Percentiles rank a stretch among this genome's conserved stretches.
These are phyloP conservation scores for Puccinia brachypodii DNA, from an alignment of 1,284 basidiomycete species.

Conservation along the genomic window DNA sequence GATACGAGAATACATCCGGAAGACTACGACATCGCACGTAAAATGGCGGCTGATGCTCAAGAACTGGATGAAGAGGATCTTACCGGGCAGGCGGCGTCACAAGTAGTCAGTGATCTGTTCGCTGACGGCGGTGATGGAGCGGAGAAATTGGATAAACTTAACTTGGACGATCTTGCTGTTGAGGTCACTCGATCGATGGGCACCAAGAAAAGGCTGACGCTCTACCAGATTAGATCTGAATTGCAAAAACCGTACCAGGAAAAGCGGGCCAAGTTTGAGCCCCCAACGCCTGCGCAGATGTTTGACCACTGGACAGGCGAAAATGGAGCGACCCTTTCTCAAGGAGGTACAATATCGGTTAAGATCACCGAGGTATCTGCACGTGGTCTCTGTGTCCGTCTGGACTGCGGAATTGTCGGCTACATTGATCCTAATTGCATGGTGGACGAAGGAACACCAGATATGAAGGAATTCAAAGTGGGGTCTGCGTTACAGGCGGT, in stretches of 20 bases:
- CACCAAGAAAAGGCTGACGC: constrained; percentile 75
- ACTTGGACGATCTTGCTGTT: constrained; percentile 92
- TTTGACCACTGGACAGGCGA: constrained; percentile 96
- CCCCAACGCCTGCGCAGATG: constrained; percentile 75
- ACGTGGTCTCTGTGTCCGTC: constrained; percentile 65
- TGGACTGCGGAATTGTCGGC: constrained; percentile 78
- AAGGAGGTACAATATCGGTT: constrained; percentile 81
- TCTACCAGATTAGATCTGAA: constrained; percentile 85
- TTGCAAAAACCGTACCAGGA: constrained; percentile 84
- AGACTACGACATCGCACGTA: constrained; percentile 95
- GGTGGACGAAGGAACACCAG: constrained; percentile 66
- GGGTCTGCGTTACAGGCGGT: constrained; percentile 79
- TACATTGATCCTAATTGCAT: constrained; percentile 62
- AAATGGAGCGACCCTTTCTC: constrained; percentile 72
- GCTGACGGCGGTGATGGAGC: constrained; percentile 66
- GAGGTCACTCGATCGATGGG: constrained; percentile 67
- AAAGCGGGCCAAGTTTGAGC: constrained; percentile 68
- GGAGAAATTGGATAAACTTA: constrained; percentile 83
- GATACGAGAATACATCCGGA: constrained; percentile 95
- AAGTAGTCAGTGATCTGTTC: constrained; percentile 79
- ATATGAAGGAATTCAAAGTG: constrained; percentile 61
- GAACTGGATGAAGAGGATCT: constrained; percentile 89
- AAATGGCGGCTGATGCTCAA: constrained; percentile 97
- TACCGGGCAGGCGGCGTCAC: constrained; percentile 74
- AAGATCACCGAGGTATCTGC: constrained; percentile 66